Evolutionary conservation across 208 protist species (phyloP), one percentile per base, ranked within the genome.

Genomic region (Trypanosoma avium): DNA sequence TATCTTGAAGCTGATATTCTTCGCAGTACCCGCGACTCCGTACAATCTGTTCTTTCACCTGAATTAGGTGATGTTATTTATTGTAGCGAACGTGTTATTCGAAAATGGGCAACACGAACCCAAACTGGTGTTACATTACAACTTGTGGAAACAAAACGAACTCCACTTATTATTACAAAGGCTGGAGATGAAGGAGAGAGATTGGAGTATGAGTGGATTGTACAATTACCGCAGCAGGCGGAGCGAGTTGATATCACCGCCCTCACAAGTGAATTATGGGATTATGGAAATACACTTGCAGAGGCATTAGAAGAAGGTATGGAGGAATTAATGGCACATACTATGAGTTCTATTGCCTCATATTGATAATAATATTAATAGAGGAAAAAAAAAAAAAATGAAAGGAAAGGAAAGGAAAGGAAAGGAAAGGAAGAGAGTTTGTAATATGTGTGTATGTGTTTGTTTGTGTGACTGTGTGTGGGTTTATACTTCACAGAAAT

Each of bases 121-220:
- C 56, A 52, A 27, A 66, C 66, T 1, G 83, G 84, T 0, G 83
- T 82, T 12, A 88, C 75, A 38, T 73, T 89, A 58, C 66, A 75
- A 66, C 80, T 96, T 13, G 87, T 96, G 15, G 87, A 96, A 61
- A 96, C 90, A 13, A 82, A 81, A 12, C 90, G 90, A 45, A 96
- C 90, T 13, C 90, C 90, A 43, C 79, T 96, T n/a, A 93, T 96
- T 58, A 93, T 94, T 70, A 86, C 85, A 35, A 77, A 78, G 8
- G 76, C 75, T 4, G 87, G 90, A 0, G 88, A 94, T 33, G 87
- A 96, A 49, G 90, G 90, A 4, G 71, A 86, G 60, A 81, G 88
- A 1, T 76, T 96, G 6, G 87, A 96, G 80, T 96, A 96, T 50
- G 90, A 96, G 75, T 93, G 77, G 73, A 81, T 96, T 65, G 90